phyloP scores from a whole-genome alignment of 176 grass and related monocot genomes.

The Alopecurus myosuroides region DNA sequence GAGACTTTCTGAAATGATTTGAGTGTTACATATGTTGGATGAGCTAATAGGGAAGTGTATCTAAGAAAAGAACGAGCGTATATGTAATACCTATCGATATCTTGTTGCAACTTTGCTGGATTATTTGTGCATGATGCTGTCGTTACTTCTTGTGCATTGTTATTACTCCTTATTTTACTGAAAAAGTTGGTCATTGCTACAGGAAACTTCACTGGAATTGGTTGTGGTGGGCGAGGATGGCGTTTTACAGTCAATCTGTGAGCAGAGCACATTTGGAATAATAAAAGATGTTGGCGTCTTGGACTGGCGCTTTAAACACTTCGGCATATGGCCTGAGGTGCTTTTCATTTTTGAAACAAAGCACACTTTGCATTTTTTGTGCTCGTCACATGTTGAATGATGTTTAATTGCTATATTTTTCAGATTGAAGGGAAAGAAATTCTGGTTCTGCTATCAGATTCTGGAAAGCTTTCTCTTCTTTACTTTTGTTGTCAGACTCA shows the following conservation, averaged over 20 bases:
- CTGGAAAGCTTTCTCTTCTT: slow-evolving; percentile 94
- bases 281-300: slow-evolving; percentile 91
- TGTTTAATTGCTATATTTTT: slow-evolving; percentile 24
- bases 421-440: slow-evolving; percentile 85
- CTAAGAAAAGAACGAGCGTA: background rate
- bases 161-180: background rate
- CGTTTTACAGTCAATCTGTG: slow-evolving; percentile 78
- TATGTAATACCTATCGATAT: background rate
- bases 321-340: slow-evolving; percentile 49
- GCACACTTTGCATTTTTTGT: background rate
- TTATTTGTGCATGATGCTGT: slow-evolving; percentile 3
- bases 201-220: slow-evolving; percentile 94
- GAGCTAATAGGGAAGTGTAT: background rate
- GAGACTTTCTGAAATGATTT: background rate
- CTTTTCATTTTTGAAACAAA: background rate
- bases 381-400: background rate
- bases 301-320: slow-evolving; percentile 52
- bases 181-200: slow-evolving; percentile 26
- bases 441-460: slow-evolving; percentile 89
- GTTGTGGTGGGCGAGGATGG: slow-evolving; percentile 72
- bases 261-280: slow-evolving; percentile 84
- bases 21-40: background rate
- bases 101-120: background rate
- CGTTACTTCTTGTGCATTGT: background rate
- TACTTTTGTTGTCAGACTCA: slow-evolving; percentile 87